These are phyloP conservation scores for Hypoxylon subgilvum DNA, from an alignment of 495 filamentous ascomycete species.

Conservation along the genomic window DNA sequence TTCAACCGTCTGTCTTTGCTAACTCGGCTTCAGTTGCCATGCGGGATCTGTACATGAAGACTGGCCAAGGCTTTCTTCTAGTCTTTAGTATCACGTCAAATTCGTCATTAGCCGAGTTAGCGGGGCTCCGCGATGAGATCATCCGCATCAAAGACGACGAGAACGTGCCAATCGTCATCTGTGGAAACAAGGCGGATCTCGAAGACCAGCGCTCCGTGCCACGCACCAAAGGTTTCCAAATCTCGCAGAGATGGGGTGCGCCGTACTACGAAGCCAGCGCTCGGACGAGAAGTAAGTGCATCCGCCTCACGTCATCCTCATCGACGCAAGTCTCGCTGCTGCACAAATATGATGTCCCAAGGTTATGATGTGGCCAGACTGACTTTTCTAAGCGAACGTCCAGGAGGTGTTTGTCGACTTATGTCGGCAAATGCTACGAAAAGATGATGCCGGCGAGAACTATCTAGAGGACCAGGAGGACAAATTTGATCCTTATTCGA, in stretches of 20 bases:
- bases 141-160: constrained; percentile 96
- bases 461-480: constrained; percentile 48
- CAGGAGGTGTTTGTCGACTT: constrained; percentile 95
- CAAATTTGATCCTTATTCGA: constrained; percentile 44
- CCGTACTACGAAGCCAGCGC: constrained; percentile 97
- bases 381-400: constrained; percentile 70
- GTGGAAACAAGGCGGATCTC: constrained; percentile 96
- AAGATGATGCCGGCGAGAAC: constrained; percentile 61
- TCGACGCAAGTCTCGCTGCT: too few species aligned
- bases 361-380: constrained; percentile 1
- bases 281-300: constrained; percentile 64
- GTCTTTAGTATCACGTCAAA: constrained; percentile 96
- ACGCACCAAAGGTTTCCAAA: constrained; percentile 79
- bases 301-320: background rate
- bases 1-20: constrained; percentile 22
- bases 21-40: constrained; percentile 51
- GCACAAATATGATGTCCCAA: too few species aligned
- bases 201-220: constrained; percentile 89
- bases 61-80: constrained; percentile 93
- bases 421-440: constrained; percentile 87
- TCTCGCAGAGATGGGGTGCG: constrained; percentile 87
- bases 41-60: constrained; percentile 96
- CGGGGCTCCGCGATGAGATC: constrained; percentile 91
- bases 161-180: constrained; percentile 89
- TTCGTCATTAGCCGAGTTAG: constrained; percentile 83